phyloP scores from a whole-genome alignment of 176 grass and related monocot species.

The Oryza nivara region DNA sequence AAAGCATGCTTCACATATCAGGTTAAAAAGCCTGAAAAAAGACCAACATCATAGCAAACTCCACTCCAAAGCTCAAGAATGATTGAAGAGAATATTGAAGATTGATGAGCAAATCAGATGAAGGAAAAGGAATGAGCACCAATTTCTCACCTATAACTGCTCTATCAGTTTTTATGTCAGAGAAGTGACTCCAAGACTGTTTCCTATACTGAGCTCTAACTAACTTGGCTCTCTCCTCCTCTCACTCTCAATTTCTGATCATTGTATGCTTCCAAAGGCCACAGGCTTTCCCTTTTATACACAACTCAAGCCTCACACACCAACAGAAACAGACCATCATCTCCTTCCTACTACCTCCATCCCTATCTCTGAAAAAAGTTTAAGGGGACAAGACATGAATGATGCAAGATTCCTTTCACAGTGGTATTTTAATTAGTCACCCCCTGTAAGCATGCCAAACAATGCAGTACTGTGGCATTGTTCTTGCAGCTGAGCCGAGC shows the following conservation, averaged over 20 bases:
- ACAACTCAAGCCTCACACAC: slow-evolving; percentile 18
- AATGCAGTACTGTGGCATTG: slow-evolving; percentile 30
- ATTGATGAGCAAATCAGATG: slow-evolving; percentile 42
- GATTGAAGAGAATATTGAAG: slow-evolving; percentile 42
- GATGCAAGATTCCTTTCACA: slow-evolving; percentile 71
- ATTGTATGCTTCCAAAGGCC: slow-evolving; percentile 64
- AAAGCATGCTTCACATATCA: slow-evolving; percentile 26
- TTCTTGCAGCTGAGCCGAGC: slow-evolving; percentile 46
- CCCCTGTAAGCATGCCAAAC: slow-evolving; percentile 41
- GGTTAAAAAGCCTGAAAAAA: not conserved
- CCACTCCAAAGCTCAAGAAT: slow-evolving; percentile 32
- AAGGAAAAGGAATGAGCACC: slow-evolving; percentile 23
- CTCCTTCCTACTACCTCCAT: slow-evolving; percentile 11
- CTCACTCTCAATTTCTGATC: slow-evolving; percentile 43
- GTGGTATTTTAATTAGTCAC: slow-evolving; percentile 43
- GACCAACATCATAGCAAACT: slow-evolving; percentile 22
- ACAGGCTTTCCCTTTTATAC: slow-evolving; percentile 60
- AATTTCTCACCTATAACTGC: slow-evolving; percentile 40
- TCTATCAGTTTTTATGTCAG: slow-evolving; percentile 46
- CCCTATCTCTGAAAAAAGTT: slow-evolving; percentile 20
- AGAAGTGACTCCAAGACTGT: slow-evolving; percentile 49
- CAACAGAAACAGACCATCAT: slow-evolving; percentile 34
- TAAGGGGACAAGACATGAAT: slow-evolving; percentile 61
- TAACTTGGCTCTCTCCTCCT: slow-evolving; percentile 27
- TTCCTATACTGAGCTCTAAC: slow-evolving; percentile 39